Evolutionary conservation across 768 basidiomycete genomes (phyloP).

Genomic region (Porpolomopsis calyptriformis): DNA sequence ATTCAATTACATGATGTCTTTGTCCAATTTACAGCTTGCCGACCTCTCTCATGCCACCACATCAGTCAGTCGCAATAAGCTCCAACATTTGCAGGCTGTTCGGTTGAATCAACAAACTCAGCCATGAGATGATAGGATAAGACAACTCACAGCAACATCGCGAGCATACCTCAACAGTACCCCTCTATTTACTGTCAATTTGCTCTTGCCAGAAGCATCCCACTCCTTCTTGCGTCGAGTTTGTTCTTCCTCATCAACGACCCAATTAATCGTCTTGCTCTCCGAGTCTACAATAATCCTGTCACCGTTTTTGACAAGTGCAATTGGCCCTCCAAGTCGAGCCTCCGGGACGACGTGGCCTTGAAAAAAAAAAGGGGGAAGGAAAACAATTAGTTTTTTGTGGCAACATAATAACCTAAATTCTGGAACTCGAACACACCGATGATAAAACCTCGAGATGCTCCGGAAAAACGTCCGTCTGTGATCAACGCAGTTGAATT

Average conservation of each 20-base stretch:
- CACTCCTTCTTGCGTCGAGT: constrained; percentile 50
- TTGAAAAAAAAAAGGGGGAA: not conserved
- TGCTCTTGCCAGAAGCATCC: constrained; percentile 54
- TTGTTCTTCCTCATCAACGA: constrained; percentile 59
- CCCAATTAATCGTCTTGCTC: constrained; percentile 58
- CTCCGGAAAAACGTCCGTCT: constrained; percentile 84
- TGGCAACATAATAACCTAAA: not conserved
- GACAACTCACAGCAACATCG: constrained; percentile 69
- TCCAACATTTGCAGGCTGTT: constrained; percentile 68
- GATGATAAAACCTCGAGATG: constrained; percentile 45
- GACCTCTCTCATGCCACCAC: not conserved
- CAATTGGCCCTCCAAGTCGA: constrained; percentile 76
- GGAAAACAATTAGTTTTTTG: too few relatives aligned
- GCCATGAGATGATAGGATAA: not conserved
- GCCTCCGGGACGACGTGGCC: constrained; percentile 52
- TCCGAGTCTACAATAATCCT: constrained; percentile 63
- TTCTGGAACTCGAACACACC: constrained; percentile 40
- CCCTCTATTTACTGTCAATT: constrained; percentile 62
- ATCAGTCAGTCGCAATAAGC: constrained; percentile 65
- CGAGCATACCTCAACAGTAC: constrained; percentile 72
- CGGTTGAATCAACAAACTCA: constrained; percentile 5
- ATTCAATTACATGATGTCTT: not conserved
- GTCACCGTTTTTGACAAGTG: constrained; percentile 78
- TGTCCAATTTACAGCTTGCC: not conserved
- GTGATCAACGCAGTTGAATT: constrained; percentile 75